A percentile compares a stretch with the other conserved stretches of the same genome.
These are phyloP conservation scores for Vigna reflexopilosa DNA, from an alignment of 306 rosid species.

Conservation along the genomic window DNA sequence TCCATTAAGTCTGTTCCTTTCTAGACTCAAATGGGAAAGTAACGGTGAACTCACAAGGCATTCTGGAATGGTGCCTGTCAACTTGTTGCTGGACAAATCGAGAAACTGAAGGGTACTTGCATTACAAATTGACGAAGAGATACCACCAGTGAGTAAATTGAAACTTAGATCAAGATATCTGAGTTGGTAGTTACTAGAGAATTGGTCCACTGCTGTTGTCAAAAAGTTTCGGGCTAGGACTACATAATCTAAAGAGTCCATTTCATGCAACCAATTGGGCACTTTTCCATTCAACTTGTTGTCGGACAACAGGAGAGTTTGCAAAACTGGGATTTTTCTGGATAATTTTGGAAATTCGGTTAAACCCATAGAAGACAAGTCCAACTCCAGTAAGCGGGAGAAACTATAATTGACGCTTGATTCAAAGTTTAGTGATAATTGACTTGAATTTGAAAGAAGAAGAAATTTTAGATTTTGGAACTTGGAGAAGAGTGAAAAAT, in stretches of 20 bases:
- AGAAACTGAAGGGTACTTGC: not conserved
- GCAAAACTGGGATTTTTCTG: not conserved
- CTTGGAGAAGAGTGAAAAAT: not conserved
- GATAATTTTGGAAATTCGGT: not conserved
- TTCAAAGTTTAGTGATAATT: not conserved
- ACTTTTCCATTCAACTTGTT: constrained; percentile 15
- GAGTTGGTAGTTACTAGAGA: not conserved
- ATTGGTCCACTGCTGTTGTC: not conserved
- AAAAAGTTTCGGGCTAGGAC: not conserved
- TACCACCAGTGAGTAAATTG: not conserved
- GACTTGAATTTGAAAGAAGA: not conserved
- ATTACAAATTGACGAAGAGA: constrained; percentile 3
- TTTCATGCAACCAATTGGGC: constrained; percentile 32
- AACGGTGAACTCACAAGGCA: constrained; percentile 13
- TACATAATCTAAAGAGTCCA: fast-evolving
- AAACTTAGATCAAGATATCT: not conserved
- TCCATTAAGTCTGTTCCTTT: constrained; percentile 42
- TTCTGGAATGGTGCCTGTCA: constrained; percentile 36
- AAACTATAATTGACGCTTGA: not conserved
- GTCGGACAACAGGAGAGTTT: not conserved
- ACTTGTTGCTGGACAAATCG: constrained; percentile 16
- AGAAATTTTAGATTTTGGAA: not conserved
- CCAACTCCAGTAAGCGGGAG: not conserved
- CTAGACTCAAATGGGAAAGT: constrained; percentile 41
- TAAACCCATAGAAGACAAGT: not conserved